Percentiles rank a stretch among this genome's conserved stretches.
Conservation (phyloP, 2,329 filamentous ascomycete genomes). For the Sphaerulina vaccinii region DNA sequence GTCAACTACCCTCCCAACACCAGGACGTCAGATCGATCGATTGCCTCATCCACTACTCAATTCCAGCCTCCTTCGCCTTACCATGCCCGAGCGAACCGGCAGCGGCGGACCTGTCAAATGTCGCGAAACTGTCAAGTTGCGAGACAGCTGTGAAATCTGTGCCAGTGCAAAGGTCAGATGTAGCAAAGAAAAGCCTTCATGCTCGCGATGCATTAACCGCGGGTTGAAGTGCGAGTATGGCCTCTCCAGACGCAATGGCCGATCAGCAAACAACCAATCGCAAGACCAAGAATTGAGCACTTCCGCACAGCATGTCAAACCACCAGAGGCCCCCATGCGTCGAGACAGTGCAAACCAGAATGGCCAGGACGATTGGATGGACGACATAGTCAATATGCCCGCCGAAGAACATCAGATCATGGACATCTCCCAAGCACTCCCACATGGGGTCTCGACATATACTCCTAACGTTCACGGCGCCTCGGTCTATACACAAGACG, state of each 20-base stretch:
- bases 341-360: constrained; percentile 3
- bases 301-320: neutral
- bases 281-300: neutral
- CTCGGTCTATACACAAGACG: neutral
- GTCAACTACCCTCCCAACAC: too few relatives aligned
- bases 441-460: neutral
- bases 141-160: constrained; percentile 10
- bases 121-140: constrained; percentile 8
- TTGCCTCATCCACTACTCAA: neutral
- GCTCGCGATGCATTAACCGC: constrained; percentile 5
- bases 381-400: constrained; percentile 1
- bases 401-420: neutral
- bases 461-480: neutral
- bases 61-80: neutral
- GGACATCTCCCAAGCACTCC: neutral
- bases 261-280: neutral
- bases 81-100: constrained; percentile 3
- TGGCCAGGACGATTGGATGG: constrained; percentile 1
- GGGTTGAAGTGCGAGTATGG: constrained; percentile 5
- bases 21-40: too few relatives aligned
- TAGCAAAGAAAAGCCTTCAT: constrained; percentile 10
- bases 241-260: constrained; percentile 2
- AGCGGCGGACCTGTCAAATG: neutral
- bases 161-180: constrained; percentile 10
- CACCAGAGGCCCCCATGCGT: neutral